These are phyloP conservation scores for Trypanosoma rangeli DNA, from an alignment of 208 protist genomes.

Conservation along the genomic window DNA sequence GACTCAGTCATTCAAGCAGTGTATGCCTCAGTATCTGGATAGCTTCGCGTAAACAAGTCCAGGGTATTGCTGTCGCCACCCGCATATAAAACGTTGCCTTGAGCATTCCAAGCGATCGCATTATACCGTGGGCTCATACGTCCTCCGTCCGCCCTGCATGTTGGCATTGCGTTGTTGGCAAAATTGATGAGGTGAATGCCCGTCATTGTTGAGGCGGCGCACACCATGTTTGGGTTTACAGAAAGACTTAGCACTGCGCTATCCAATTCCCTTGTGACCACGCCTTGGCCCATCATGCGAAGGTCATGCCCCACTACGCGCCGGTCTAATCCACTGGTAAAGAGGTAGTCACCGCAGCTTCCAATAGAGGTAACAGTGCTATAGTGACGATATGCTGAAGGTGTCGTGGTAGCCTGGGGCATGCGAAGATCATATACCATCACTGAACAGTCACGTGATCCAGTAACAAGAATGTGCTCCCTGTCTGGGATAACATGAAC, in stretches of 20 bases:
- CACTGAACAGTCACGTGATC: conserved; percentile 80
- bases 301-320: conserved; percentile 76
- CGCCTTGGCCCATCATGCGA: conserved; percentile 64
- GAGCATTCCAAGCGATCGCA: conserved; percentile 70
- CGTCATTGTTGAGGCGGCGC: conserved; percentile 81
- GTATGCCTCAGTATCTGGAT: conserved; percentile 38
- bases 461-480: conserved; percentile 71
- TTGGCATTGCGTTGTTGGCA: conserved; percentile 38
- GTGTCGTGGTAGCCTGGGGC: conserved; percentile 42
- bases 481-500: conserved; percentile 70
- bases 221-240: conserved; percentile 66
- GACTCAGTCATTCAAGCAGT: neutral
- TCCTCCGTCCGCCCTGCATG: conserved; percentile 62
- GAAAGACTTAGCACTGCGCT: conserved; percentile 76
- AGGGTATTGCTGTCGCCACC: conserved; percentile 74
- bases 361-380: conserved; percentile 79
- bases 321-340: conserved; percentile 79
- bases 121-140: conserved; percentile 64
- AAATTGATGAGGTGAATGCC: conserved; percentile 83
- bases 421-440: conserved; percentile 75
- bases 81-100: conserved; percentile 68
- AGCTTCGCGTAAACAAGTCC: conserved; percentile 64
- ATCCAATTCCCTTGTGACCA: conserved; percentile 64
- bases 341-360: conserved; percentile 78
- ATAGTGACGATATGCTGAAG: conserved; percentile 52